Percentiles rank a stretch among this genome's conserved stretches.
Conservation (phyloP, 768 basidiomycete genomes). For the Serendipita vermifera region DNA sequence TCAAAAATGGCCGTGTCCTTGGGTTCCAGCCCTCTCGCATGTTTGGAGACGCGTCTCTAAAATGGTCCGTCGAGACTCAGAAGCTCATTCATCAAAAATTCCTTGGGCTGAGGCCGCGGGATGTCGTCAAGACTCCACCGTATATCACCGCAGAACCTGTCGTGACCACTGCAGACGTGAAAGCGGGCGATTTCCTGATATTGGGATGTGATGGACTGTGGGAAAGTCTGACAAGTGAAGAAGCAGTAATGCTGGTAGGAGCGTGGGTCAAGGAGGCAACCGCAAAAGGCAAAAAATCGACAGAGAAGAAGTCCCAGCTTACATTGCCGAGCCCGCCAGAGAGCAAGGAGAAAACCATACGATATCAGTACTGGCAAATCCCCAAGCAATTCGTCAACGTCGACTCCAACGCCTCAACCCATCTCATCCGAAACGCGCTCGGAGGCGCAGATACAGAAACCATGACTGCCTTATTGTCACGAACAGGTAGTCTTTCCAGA, state of each 20-base stretch:
- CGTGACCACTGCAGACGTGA: slow-evolving; percentile 29
- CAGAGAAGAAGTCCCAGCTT: slow-evolving; percentile 12
- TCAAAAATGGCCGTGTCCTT: slow-evolving; percentile 52
- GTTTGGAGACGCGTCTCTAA: slow-evolving; percentile 33
- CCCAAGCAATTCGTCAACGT: slow-evolving; percentile 30
- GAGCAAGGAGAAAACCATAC: slow-evolving; percentile 24
- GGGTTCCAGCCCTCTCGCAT: slow-evolving; percentile 36
- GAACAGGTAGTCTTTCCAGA: slow-evolving; percentile 28
- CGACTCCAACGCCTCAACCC: slow-evolving; percentile 36
- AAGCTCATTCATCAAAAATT: slow-evolving; percentile 25
- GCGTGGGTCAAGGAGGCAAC: slow-evolving; percentile 29
- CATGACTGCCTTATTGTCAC: slow-evolving; percentile 28
- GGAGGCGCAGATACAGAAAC: slow-evolving; percentile 38
- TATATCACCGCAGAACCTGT: slow-evolving; percentile 42
- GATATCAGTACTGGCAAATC: slow-evolving; percentile 27
- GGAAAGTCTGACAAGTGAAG: slow-evolving; percentile 41
- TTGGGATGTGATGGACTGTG: slow-evolving; percentile 41
- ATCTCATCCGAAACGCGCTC: slow-evolving; percentile 41
- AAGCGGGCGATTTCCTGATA: slow-evolving; percentile 41
- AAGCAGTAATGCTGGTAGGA: slow-evolving; percentile 42
- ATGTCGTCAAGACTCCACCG: slow-evolving; percentile 33
- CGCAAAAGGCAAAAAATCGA: slow-evolving; percentile 6
- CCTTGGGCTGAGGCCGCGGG: slow-evolving; percentile 22
- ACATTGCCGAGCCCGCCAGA: slow-evolving; percentile 7
- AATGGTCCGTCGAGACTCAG: slow-evolving; percentile 32